Conservation (phyloP, 176 grass and related monocot genomes). For the Juncus inflexus region DNA sequence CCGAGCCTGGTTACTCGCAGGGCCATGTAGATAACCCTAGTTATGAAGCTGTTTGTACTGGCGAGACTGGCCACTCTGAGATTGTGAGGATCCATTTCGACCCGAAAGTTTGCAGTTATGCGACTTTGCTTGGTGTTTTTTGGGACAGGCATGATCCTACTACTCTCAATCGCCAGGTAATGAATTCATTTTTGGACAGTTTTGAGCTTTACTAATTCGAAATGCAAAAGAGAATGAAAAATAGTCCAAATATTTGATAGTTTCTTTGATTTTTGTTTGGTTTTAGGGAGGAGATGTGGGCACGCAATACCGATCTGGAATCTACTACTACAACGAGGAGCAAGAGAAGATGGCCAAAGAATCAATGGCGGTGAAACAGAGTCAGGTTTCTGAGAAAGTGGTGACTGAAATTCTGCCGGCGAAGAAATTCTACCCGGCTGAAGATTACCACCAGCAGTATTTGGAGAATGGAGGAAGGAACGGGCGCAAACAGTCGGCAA, state of each 20-base stretch:
- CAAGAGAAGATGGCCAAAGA: slow-evolving; percentile 51
- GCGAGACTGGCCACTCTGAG: slow-evolving; percentile 69
- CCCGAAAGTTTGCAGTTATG: slow-evolving; percentile 56
- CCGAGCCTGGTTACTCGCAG: slow-evolving; percentile 89
- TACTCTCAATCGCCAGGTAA: slow-evolving; percentile 67
- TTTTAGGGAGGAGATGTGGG: slow-evolving; percentile 73
- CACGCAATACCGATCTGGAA: slow-evolving; percentile 92
- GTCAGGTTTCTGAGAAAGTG: slow-evolving; percentile 45
- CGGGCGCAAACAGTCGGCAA: slow-evolving; percentile 46
- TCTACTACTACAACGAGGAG: slow-evolving; percentile 85
- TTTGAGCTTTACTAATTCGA: slow-evolving; percentile 27
- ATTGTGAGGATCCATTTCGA: slow-evolving; percentile 77
- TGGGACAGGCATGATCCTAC: slow-evolving; percentile 92
- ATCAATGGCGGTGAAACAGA: slow-evolving; percentile 56
- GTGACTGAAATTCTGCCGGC: slow-evolving; percentile 83
- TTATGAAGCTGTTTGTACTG: slow-evolving; percentile 57
- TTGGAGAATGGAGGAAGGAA: slow-evolving; percentile 64
- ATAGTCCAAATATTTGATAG: no score
- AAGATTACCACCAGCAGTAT: slow-evolving; percentile 89
- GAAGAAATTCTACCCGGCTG: slow-evolving; percentile 60
- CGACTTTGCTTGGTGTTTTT: slow-evolving; percentile 60
- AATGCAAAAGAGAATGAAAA: not conserved
- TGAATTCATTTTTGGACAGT: not conserved
- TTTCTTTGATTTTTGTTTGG: not conserved
- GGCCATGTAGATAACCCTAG: slow-evolving; percentile 48